Evolutionary conservation across 371 early-diverging fungal genomes (phyloP).

Genomic region (Mortierella sp.): DNA sequence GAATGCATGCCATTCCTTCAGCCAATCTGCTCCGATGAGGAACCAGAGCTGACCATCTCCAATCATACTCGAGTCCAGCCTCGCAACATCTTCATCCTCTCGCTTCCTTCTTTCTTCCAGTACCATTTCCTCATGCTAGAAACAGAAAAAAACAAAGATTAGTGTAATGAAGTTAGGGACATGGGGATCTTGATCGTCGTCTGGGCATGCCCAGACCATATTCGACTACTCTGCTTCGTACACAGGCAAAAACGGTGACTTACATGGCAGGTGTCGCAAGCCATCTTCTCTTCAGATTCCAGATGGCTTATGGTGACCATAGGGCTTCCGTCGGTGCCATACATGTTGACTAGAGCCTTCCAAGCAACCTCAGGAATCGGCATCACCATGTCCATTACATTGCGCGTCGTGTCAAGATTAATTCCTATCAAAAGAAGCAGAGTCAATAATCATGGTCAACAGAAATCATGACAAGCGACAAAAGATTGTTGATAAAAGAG

Average conservation of each 20-base stretch:
- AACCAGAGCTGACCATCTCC: conserved; percentile 52
- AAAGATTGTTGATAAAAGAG: neutral
- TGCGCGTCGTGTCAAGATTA: conserved; percentile 41
- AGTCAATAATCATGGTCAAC: no score
- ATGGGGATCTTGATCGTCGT: neutral
- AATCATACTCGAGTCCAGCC: conserved; percentile 48
- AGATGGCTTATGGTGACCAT: conserved; percentile 31
- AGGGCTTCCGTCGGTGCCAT: conserved; percentile 55
- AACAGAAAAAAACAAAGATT: conserved; percentile 1
- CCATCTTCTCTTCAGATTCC: conserved; percentile 38
- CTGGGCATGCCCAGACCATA: no score
- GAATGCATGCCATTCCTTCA: conserved; percentile 55
- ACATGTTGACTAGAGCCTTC: conserved; percentile 43
- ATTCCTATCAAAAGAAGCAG: conserved; percentile 24
- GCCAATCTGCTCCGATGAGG: conserved; percentile 55
- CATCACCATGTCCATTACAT: conserved; percentile 53
- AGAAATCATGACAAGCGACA: no score
- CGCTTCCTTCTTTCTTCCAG: conserved; percentile 48
- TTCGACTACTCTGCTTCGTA: no score
- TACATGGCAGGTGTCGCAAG: conserved; percentile 51
- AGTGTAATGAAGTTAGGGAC: neutral
- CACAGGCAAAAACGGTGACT: no score
- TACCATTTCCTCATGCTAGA: conserved; percentile 44
- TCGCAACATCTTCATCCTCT: conserved; percentile 45
- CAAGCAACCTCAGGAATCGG: conserved; percentile 51